Evolutionary conservation across 1,284 basidiomycete species (phyloP).

Genomic region (Grifola frondosa): DNA sequence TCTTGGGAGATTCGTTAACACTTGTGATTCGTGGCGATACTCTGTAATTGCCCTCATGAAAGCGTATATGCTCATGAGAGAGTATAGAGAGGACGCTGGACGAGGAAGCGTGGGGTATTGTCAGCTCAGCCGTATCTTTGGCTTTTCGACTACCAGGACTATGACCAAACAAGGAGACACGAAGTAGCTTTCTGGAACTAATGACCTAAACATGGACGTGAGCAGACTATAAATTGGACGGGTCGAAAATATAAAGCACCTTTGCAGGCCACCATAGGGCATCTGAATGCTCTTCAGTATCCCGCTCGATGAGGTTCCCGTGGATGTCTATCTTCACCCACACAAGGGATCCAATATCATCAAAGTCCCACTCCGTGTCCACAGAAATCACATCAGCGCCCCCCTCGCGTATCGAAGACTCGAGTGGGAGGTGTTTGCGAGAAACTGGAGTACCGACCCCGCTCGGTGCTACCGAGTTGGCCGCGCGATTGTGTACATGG

Average conservation of each 20-base stretch:
- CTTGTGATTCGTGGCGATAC: constrained; percentile 1
- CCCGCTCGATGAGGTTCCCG: constrained; percentile 20
- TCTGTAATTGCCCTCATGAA: constrained; percentile 27
- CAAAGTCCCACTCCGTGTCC: too few relatives aligned
- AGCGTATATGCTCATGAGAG: constrained; percentile 25
- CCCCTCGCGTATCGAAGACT: too few relatives aligned
- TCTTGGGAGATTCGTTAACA: constrained; percentile 22
- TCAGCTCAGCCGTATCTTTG: constrained; percentile 7
- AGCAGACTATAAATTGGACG: neutral
- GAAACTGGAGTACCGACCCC: too few relatives aligned
- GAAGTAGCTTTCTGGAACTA: constrained; percentile 19
- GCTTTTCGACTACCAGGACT: constrained; percentile 13
- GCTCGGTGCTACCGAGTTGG: too few relatives aligned
- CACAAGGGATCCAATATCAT: constrained; percentile 28
- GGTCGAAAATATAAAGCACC: constrained; percentile 21
- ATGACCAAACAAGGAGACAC: constrained; percentile 24
- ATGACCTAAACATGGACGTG: constrained; percentile 8
- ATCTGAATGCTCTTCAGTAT: constrained; percentile 17
- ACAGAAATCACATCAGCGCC: too few relatives aligned
- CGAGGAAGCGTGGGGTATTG: constrained; percentile 20
- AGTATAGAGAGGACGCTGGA: constrained; percentile 28
- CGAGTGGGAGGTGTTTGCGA: too few relatives aligned
- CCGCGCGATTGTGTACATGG: too few relatives aligned
- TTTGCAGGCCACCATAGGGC: constrained; percentile 41
- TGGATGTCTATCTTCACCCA: constrained; percentile 34